These are phyloP conservation scores for Tuber brumale DNA, from an alignment of 495 filamentous ascomycete genomes.

Conservation along the genomic window DNA sequence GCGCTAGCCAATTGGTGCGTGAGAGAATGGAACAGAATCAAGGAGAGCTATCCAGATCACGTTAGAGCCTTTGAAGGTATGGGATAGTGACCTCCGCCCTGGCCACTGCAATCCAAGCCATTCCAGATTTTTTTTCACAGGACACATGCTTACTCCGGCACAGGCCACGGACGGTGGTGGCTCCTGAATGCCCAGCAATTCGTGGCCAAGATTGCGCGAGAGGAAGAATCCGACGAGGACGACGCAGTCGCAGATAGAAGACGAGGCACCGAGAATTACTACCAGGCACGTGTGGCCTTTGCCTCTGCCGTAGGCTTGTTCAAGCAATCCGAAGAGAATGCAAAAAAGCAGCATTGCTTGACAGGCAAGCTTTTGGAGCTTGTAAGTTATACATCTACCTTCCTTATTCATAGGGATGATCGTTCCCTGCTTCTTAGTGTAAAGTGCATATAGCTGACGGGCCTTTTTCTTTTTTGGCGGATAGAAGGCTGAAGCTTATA, in stretches of 20 bases:
- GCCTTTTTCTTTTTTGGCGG: neutral
- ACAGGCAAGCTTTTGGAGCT: constrained; percentile 46
- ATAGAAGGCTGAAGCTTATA: constrained; percentile 51
- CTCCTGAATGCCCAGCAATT: constrained; percentile 48
- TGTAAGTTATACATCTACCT: constrained; percentile 43
- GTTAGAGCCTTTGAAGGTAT: constrained; percentile 47
- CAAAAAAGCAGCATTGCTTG: constrained; percentile 40
- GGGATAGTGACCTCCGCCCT: neutral
- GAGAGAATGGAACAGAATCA: constrained; percentile 46
- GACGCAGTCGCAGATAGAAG: constrained; percentile 44
- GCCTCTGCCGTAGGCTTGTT: constrained; percentile 50
- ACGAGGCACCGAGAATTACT: constrained; percentile 47
- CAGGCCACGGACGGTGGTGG: constrained; percentile 50
- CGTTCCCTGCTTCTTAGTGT: neutral
- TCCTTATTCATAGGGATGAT: neutral
- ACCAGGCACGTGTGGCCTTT: constrained; percentile 48
- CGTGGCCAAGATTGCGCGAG: constrained; percentile 47
- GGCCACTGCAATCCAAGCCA: neutral
- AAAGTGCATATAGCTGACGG: neutral
- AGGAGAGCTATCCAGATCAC: constrained; percentile 45
- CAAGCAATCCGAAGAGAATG: constrained; percentile 45
- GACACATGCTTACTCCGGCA: constrained; percentile 13
- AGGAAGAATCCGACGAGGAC: constrained; percentile 43
- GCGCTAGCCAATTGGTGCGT: constrained; percentile 50
- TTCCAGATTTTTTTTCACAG: constrained; percentile 3